phyloP scores from a whole-genome alignment of 768 basidiomycete genomes.

The Cubamyces sp. region DNA sequence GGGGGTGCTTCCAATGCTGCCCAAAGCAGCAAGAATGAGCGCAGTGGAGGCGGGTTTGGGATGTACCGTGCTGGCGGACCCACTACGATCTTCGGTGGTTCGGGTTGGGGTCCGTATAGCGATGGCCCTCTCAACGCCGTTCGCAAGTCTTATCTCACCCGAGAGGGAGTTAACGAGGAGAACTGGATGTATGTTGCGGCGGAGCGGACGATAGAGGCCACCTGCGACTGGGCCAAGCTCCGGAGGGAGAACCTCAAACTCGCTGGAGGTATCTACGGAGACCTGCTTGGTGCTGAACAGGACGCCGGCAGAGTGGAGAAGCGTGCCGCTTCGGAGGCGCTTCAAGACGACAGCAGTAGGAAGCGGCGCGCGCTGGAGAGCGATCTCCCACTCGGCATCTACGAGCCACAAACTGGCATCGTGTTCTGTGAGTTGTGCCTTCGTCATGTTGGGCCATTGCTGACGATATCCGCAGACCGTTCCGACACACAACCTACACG shows the following conservation, averaged over 20 bases:
- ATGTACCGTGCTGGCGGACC: constrained; percentile 92
- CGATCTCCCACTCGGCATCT: constrained; percentile 63
- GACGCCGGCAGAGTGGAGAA: constrained; percentile 8
- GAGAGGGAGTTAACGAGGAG: constrained; percentile 83
- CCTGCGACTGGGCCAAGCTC: constrained; percentile 64
- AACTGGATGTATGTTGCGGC: constrained; percentile 94
- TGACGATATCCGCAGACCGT: constrained; percentile 55
- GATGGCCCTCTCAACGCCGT: constrained; percentile 87
- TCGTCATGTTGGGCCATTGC: constrained; percentile 5
- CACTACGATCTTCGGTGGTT: constrained; percentile 87
- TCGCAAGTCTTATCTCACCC: constrained; percentile 73
- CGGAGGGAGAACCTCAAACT: constrained; percentile 57
- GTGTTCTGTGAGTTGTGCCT: constrained; percentile 59
- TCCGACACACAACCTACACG: constrained; percentile 76
- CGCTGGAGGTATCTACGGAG: constrained; percentile 51
- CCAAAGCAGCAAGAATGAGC: constrained; percentile 49
- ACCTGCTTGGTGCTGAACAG: constrained; percentile 14
- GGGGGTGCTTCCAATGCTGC: constrained; percentile 37
- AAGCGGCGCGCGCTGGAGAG: constrained; percentile 28
- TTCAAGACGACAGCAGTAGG: constrained; percentile 36
- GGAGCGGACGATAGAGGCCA: constrained; percentile 62
- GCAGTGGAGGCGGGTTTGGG: constrained; percentile 57
- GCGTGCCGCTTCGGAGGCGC: constrained; percentile 24
- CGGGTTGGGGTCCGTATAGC: constrained; percentile 86
- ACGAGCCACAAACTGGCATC: constrained; percentile 80